These are phyloP conservation scores for Bipolaris oryzae DNA, from an alignment of 2,329 filamentous ascomycete species.

Conservation along the genomic window DNA sequence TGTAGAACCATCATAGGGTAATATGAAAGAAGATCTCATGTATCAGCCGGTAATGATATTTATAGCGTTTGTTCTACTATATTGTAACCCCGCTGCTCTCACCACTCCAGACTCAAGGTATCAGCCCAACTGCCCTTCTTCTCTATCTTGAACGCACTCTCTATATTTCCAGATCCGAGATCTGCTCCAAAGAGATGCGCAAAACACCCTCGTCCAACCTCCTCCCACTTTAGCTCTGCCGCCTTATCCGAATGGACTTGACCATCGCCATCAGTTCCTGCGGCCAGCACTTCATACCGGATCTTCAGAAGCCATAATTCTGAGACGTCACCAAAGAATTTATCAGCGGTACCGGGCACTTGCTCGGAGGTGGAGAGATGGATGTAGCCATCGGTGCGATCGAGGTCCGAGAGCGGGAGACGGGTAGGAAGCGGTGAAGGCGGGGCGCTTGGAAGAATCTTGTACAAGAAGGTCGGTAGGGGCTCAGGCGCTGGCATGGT, in stretches of 20 bases:
- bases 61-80: not conserved
- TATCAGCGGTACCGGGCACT: slow-evolving; percentile 44
- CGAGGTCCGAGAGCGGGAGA: slow-evolving; percentile 65
- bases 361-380: slow-evolving; percentile 65
- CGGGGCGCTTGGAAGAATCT: slow-evolving; percentile 63
- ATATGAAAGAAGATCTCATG: not conserved
- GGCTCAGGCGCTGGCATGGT: slow-evolving; percentile 42
- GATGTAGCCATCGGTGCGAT: slow-evolving; percentile 65
- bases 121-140: slow-evolving; percentile 58
- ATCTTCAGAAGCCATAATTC: slow-evolving; percentile 62
- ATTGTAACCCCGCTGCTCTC: slow-evolving; percentile 19
- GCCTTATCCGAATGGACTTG: slow-evolving; percentile 27
- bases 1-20: not conserved
- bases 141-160: slow-evolving; percentile 55
- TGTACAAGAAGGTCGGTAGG: slow-evolving; percentile 58
- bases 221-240: slow-evolving; percentile 60
- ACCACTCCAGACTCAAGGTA: slow-evolving; percentile 41
- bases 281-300: slow-evolving; percentile 52
- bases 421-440: slow-evolving; percentile 59
- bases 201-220: slow-evolving; percentile 55
- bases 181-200: slow-evolving; percentile 64
- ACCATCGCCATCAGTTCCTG: slow-evolving; percentile 39
- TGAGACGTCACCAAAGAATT: slow-evolving; percentile 41
- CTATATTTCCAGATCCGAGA: slow-evolving; percentile 61
- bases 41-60: not conserved